Conservation (phyloP, 768 basidiomycete species). For the Lactifluus rugatus region DNA sequence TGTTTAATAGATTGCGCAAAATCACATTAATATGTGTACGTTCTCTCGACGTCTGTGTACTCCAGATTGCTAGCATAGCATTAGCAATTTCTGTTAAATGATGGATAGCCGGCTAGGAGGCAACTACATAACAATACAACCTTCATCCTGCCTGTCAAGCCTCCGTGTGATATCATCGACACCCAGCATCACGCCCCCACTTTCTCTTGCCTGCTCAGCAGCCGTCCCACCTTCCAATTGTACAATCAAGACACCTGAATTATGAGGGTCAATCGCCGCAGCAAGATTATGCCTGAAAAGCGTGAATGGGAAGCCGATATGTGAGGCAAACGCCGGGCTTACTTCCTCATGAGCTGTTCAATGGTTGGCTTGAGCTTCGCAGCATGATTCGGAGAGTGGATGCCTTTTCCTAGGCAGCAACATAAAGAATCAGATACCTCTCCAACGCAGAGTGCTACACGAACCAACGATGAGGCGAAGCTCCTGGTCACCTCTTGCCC, state of each 20-base stretch:
- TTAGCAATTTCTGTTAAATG: not conserved
- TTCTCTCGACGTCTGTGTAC: too few relatives aligned
- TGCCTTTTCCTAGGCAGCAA: constrained; percentile 56
- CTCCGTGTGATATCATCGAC: constrained; percentile 50
- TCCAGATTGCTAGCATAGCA: not conserved
- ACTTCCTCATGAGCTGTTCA: constrained; percentile 79
- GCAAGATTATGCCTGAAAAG: constrained; percentile 56
- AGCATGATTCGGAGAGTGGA: constrained; percentile 66
- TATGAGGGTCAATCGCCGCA: constrained; percentile 68
- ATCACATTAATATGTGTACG: not conserved
- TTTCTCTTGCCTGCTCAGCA: constrained; percentile 13
- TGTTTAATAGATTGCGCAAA: not conserved
- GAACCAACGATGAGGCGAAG: constrained; percentile 78
- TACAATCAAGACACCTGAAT: constrained; percentile 79
- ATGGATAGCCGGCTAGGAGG: not conserved
- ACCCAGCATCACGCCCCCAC: constrained; percentile 34
- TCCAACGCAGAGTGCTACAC: constrained; percentile 22
- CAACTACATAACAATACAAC: constrained; percentile 60
- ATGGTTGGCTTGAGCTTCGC: constrained; percentile 92
- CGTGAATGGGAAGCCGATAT: not conserved
- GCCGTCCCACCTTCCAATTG: constrained; percentile 40
- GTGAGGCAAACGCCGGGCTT: constrained; percentile 16
- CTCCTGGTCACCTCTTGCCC: constrained; percentile 48
- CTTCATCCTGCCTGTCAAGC: constrained; percentile 39
- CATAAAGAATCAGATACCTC: not conserved